Base-by-base conservation (phyloP, 176 grass and related monocot species). In the Cenchrus purpureus region DNA sequence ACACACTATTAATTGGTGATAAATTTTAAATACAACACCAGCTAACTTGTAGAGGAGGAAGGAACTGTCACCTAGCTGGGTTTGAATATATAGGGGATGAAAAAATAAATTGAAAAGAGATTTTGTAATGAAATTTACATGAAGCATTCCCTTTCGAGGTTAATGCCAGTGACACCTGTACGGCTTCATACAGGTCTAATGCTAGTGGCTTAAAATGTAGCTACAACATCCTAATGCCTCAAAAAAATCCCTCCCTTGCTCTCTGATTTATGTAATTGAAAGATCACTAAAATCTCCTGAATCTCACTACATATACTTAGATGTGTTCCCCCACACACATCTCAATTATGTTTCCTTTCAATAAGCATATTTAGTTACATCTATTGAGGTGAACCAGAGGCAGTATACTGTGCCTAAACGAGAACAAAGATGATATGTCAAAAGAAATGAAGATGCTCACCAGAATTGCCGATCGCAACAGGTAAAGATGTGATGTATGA, bases 401-500 rank as follows among this genome's bases (percentile, higher is more conserved):
- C 58, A 55, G 19, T 28, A 71, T 43, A 46, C 44, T 37, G 34
- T 37, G 44, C 5, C n/a, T 10, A 43, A 78, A 45, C n/a, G 5
- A 45, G 10, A 12, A 58, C 7, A 78, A 64, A 43, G 6, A 78
- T 29, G 64, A 60, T 10, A 22, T 48, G 12, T 22, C 0, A 12
- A 48, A 48, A 17, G 12, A 44, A 72, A 66, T 32, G 28, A 75
- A 55, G 46, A n/a, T 28, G 12, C 65, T 71, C 9, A 82, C 79
- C 79, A 82, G 79, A 82, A 82, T 59, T 57, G 65, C 3, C 52
- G 34, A 71, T 81, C 34, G 4, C 79, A 81, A 42, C 65, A 81
- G 32, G 79, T 81, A 54, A 69, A 69, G 32, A 81, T 69, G 50
- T 81, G 79, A 57, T 81, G 79, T 15, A 81, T 57, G 79, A 69